Evolutionary conservation across 371 early-diverging fungal species (phyloP).

Genomic region (Circinella umbellata): DNA sequence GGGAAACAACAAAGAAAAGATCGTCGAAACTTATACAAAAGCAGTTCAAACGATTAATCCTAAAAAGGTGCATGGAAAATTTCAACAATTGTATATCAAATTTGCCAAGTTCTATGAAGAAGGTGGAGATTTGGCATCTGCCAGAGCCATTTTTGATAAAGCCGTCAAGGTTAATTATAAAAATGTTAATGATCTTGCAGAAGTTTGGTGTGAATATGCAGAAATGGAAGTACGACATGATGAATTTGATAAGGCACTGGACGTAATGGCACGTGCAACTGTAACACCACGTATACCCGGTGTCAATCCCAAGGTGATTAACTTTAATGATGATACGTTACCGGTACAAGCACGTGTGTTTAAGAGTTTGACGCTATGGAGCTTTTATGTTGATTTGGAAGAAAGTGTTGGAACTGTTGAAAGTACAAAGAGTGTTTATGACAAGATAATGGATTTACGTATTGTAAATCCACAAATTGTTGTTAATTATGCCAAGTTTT

Average conservation of each 20-base stretch:
- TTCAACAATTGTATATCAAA: conserved; percentile 83
- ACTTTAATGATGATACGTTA: conserved; percentile 68
- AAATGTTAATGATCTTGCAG: conserved; percentile 84
- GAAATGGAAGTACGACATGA: conserved; percentile 89
- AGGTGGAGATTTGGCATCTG: conserved; percentile 62
- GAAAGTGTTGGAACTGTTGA: conserved; percentile 91
- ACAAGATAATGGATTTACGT: conserved; percentile 89
- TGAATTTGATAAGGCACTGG: conserved; percentile 68
- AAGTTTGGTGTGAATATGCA: conserved; percentile 93
- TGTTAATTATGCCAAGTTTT: conserved; percentile 90
- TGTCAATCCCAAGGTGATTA: conserved; percentile 49
- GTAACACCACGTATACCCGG: conserved; percentile 53
- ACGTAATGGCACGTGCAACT: conserved; percentile 82
- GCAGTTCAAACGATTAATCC: conserved; percentile 83
- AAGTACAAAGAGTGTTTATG: conserved; percentile 87
- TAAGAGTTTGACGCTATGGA: conserved; percentile 92
- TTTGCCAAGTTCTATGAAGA: conserved; percentile 88
- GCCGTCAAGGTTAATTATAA: conserved; percentile 83
- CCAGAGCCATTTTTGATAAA: conserved; percentile 85
- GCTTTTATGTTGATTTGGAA: conserved; percentile 92
- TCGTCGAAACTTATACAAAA: conserved; percentile 77
- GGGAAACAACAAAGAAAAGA: conserved; percentile 64
- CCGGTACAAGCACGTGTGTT: conserved; percentile 87
- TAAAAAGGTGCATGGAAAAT: conserved; percentile 79
- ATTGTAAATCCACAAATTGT: conserved; percentile 95